phyloP scores from a whole-genome alignment of 2,329 filamentous ascomycete genomes.

The Coniochaeta hoffmannii region DNA sequence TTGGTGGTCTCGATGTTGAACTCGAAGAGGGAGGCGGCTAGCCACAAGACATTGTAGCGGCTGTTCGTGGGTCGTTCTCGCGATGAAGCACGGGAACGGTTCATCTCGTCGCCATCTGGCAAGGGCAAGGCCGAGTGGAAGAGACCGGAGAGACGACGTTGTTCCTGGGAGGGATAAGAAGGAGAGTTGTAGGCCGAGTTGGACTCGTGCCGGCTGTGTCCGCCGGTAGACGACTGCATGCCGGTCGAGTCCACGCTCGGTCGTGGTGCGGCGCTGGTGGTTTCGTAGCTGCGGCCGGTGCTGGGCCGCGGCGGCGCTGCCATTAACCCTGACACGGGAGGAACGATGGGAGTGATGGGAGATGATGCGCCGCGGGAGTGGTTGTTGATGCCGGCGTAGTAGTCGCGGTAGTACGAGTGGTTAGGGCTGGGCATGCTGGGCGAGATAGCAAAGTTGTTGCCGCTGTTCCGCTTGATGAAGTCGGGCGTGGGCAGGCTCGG shows the following conservation, averaged over 20 bases:
- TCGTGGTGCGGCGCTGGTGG: conserved; percentile 33
- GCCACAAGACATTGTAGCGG: conserved; percentile 71
- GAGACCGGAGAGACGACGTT: conserved; percentile 61
- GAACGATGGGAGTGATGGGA: conserved; percentile 47
- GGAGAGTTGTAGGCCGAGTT: conserved; percentile 46
- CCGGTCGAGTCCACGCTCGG: conserved; percentile 43
- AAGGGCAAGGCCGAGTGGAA: conserved; percentile 85
- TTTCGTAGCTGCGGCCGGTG: conserved; percentile 52
- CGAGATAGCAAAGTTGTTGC: conserved; percentile 57
- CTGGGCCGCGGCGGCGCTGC: conserved; percentile 41
- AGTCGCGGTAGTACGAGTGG: conserved; percentile 50
- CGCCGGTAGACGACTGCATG: conserved; percentile 20
- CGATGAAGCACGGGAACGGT: conserved; percentile 50
- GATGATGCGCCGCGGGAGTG: conserved; percentile 51
- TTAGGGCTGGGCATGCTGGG: conserved; percentile 45
- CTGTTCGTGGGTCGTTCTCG: conserved; percentile 47
- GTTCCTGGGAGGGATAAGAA: conserved; percentile 34
- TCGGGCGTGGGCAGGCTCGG: conserved; percentile 60
- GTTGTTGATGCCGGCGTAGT: conserved; percentile 34
- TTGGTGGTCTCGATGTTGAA: conserved; percentile 94
- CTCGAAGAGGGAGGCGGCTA: conserved; percentile 90
- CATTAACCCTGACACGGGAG: conserved; percentile 38
- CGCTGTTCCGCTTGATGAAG: conserved; percentile 58
- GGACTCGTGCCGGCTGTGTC: conserved; percentile 43
- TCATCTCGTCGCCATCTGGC: conserved; percentile 54